These are phyloP conservation scores for Hypericum androsaemum DNA, from an alignment of 345 rosid species.

Conservation along the genomic window DNA sequence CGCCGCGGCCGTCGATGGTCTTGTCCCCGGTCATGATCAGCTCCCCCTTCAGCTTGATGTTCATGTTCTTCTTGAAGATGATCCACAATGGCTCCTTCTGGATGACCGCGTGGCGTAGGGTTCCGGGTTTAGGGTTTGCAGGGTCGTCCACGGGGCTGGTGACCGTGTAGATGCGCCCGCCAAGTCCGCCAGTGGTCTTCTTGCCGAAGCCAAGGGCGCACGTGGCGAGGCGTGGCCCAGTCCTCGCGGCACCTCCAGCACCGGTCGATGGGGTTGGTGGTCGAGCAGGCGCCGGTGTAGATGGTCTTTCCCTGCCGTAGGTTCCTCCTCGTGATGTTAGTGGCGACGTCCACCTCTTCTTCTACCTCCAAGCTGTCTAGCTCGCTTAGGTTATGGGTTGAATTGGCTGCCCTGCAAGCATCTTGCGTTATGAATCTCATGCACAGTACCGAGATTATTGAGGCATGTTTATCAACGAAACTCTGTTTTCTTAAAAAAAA, in stretches of 20 bases:
- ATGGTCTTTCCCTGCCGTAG: neutral
- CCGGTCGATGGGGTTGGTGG: conserved; percentile 1
- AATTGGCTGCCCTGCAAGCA: neutral
- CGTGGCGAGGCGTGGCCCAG: neutral
- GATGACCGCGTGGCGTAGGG: neutral
- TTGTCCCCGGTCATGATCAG: neutral
- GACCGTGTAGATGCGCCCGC: neutral
- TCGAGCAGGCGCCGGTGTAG: neutral
- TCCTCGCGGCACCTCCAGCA: conserved; percentile 4
- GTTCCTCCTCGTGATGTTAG: neutral
- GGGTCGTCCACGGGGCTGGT: neutral
- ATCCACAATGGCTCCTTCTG: conserved; percentile 3
- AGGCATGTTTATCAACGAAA: no score
- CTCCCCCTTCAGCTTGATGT: conserved; percentile 3
- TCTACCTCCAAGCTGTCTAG: neutral
- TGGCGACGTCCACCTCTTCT: neutral
- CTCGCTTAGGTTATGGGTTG: neutral
- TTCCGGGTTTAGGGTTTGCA: neutral
- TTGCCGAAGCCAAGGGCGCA: conserved; percentile 1
- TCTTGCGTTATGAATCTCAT: no score
- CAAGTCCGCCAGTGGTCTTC: neutral
- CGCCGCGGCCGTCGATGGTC: conserved; percentile 3
- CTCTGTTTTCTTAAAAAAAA: no score
- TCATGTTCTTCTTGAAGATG: neutral
- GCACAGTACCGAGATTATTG: no score